phyloP scores from a whole-genome alignment of 441 rosid species.

The Corymbia calophylla region DNA sequence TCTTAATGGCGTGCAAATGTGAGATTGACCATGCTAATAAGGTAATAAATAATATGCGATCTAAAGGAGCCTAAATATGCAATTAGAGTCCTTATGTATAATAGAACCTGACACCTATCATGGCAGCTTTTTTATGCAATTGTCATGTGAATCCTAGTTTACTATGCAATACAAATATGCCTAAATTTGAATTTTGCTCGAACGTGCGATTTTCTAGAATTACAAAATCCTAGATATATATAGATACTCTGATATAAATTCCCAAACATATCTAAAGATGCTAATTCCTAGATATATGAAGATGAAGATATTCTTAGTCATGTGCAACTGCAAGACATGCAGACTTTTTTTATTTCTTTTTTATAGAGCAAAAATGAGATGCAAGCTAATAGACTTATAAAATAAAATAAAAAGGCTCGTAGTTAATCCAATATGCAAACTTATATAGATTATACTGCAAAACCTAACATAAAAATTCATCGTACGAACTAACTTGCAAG shows the following conservation, averaged over 20 bases:
- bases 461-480: background rate
- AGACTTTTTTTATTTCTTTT: background rate
- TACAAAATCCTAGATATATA: background rate
- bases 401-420: background rate
- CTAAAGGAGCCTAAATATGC: background rate
- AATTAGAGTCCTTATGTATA: background rate
- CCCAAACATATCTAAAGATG: background rate
- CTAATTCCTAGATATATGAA: background rate
- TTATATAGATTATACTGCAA: background rate
- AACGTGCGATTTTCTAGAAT: background rate
- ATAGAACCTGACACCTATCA: background rate
- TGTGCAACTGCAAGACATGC: background rate
- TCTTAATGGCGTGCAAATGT: background rate
- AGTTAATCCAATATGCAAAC: background rate
- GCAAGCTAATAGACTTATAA: background rate
- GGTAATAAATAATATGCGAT: background rate
- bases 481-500: background rate
- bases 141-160: background rate
- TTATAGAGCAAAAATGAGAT: background rate
- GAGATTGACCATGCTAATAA: background rate
- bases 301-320: background rate
- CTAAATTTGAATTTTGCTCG: background rate
- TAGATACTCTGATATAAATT: background rate
- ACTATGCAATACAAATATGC: too few relatives aligned
- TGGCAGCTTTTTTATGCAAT: too few relatives aligned